A percentile compares a stretch with the other conserved stretches of the same genome.
Evolutionary conservation across 768 basidiomycete species (phyloP).

Genomic region (Tricholoma sp.): DNA sequence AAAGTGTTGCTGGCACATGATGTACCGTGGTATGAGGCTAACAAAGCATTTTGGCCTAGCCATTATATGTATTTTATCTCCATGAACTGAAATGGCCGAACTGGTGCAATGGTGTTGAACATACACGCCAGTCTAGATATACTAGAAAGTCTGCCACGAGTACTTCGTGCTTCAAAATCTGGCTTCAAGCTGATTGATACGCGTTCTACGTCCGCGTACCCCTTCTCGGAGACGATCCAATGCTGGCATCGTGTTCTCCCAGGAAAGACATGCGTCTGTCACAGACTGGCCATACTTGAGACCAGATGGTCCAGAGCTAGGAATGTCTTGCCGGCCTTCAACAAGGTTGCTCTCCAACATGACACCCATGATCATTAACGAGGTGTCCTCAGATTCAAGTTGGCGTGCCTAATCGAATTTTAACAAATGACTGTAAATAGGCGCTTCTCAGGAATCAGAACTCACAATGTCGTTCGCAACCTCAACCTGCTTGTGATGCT

Average conservation of each 20-base stretch:
- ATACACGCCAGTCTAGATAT: not conserved
- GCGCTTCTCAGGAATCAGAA: conserved; percentile 4
- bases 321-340: conserved; percentile 84
- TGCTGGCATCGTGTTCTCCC: conserved; percentile 79
- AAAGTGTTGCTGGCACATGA: conserved; percentile 59
- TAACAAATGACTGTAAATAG: conserved; percentile 12
- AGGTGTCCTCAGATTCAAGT: conserved; percentile 66
- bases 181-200: conserved; percentile 30
- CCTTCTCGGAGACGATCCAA: conserved; percentile 86
- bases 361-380: conserved; percentile 76
- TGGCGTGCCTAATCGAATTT: conserved; percentile 53
- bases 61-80: too few relatives aligned
- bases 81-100: not conserved
- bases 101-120: not conserved
- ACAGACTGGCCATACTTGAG: conserved; percentile 83
- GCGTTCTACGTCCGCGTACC: conserved; percentile 68
- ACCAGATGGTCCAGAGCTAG: conserved; percentile 61
- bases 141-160: not conserved
- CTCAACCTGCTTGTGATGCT: conserved; percentile 81
- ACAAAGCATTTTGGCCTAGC: too few relatives aligned
- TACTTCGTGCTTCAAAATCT: conserved; percentile 5
- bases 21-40: conserved; percentile 42
- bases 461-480: conserved; percentile 89
- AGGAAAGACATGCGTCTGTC: conserved; percentile 87
- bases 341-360: conserved; percentile 94